Conservation (phyloP, 768 basidiomycete species). For the Russula ochroleuca region DNA sequence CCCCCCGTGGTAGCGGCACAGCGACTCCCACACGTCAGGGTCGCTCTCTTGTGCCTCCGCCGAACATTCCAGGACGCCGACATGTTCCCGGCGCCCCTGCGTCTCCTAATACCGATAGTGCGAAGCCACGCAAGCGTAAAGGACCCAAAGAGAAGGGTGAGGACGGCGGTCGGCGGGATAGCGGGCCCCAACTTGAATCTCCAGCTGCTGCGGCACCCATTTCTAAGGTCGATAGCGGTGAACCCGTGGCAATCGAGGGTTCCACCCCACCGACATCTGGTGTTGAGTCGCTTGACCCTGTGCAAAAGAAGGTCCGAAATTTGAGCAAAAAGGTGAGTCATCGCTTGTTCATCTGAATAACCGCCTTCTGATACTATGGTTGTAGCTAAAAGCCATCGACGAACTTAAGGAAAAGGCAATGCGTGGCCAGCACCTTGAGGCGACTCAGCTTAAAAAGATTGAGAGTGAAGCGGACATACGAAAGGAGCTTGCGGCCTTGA, state of each 20-base stretch:
- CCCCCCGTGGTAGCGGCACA: constrained; percentile 40
- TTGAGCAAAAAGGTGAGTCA: constrained; percentile 85
- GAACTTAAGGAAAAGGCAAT: constrained; percentile 91
- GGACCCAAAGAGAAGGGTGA: constrained; percentile 41
- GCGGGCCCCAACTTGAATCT: constrained; percentile 28
- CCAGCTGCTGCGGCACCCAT: constrained; percentile 37
- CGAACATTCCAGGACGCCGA: constrained; percentile 43
- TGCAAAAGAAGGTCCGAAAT: constrained; percentile 91
- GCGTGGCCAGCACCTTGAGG: constrained; percentile 87
- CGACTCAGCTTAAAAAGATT: constrained; percentile 96
- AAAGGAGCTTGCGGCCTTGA: constrained; percentile 59
- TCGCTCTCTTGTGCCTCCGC: constrained; percentile 46
- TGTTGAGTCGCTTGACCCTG: constrained; percentile 62
- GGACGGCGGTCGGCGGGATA: constrained; percentile 33
- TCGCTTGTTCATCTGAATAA: neutral
- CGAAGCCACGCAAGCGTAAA: constrained; percentile 58
- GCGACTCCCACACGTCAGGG: constrained; percentile 62
- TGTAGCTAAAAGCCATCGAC: constrained; percentile 94
- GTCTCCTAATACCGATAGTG: constrained; percentile 42
- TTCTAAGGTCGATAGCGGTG: constrained; percentile 33
- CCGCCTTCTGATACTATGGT: constrained; percentile 17
- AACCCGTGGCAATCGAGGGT: constrained; percentile 22
- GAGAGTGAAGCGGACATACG: constrained; percentile 83
- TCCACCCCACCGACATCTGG: constrained; percentile 53
- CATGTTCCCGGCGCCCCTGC: constrained; percentile 71